phyloP scores from a whole-genome alignment of 352 stramenopile species.

The Globisporangium nagaii region DNA sequence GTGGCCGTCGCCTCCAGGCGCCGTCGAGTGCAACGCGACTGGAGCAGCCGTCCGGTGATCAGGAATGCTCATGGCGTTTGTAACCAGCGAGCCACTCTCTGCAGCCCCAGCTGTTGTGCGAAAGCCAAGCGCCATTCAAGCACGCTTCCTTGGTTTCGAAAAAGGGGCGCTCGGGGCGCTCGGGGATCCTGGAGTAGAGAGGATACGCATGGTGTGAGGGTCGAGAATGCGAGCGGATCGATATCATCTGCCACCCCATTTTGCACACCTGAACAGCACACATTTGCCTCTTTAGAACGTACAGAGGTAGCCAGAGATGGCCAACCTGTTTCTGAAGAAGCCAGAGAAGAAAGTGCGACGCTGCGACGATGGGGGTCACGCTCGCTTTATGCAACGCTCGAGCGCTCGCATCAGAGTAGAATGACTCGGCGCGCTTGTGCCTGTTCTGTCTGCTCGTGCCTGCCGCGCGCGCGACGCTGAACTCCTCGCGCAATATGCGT shows the following conservation, averaged over 20 bases:
- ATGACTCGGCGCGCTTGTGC: not conserved
- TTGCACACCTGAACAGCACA: not conserved
- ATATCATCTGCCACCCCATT: too few species aligned
- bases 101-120: not conserved
- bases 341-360: not conserved
- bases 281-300: not conserved
- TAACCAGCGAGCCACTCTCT: not conserved
- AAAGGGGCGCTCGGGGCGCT: not conserved
- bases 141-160: not conserved
- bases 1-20: too few species aligned
- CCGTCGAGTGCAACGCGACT: too few species aligned
- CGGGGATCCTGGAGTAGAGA: too few species aligned
- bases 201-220: too few species aligned
- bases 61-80: not conserved
- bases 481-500: not conserved
- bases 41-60: too few species aligned
- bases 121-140: not conserved
- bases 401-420: not conserved
- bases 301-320: too few species aligned
- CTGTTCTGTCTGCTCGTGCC: not conserved
- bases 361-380: not conserved
- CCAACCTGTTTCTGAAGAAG: too few species aligned
- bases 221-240: too few species aligned
- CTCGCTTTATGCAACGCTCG: not conserved
- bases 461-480: not conserved